phyloP scores from a whole-genome alignment of 208 protist genomes.

The Trichomonas vaginalis region DNA sequence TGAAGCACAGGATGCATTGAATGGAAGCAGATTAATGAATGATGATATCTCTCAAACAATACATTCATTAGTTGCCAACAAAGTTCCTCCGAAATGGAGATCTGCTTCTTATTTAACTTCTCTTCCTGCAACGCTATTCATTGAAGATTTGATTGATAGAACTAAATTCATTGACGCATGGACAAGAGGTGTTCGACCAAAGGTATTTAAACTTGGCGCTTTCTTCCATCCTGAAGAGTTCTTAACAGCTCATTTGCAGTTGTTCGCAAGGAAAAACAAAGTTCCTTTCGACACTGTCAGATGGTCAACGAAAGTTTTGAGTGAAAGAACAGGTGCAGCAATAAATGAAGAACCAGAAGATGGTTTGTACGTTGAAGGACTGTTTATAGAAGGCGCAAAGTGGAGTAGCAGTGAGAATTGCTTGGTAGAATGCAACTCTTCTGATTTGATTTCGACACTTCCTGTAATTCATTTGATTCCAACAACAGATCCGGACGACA shows the following conservation, averaged over 20 bases:
- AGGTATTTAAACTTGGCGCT: slow-evolving; percentile 62
- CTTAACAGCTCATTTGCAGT: slow-evolving; percentile 94
- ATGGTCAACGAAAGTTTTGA: background rate
- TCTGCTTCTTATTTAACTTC: slow-evolving; percentile 81
- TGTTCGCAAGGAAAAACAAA: slow-evolving; percentile 78
- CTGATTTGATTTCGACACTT: slow-evolving; percentile 79
- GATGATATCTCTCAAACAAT: slow-evolving; percentile 51
- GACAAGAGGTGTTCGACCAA: slow-evolving; percentile 28
- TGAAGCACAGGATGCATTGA: slow-evolving; percentile 75
- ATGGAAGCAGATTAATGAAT: slow-evolving; percentile 55
- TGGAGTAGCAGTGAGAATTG: slow-evolving; percentile 62
- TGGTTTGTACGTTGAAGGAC: slow-evolving; percentile 79
- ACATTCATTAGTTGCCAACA: slow-evolving; percentile 40
- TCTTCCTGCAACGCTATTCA: slow-evolving; percentile 68
- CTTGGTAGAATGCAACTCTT: slow-evolving; percentile 74
- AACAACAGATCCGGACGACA: background rate
- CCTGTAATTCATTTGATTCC: slow-evolving; percentile 91
- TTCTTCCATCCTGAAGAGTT: slow-evolving; percentile 96
- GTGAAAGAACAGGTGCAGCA: slow-evolving; percentile 44
- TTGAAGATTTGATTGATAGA: slow-evolving; percentile 72
- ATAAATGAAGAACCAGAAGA: slow-evolving; percentile 47
- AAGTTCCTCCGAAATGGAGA: slow-evolving; percentile 76
- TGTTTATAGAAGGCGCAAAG: slow-evolving; percentile 78
- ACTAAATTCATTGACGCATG: slow-evolving; percentile 75
- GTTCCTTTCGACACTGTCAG: slow-evolving; percentile 66